Base-by-base conservation (phyloP, 2,329 filamentous ascomycete species). In the Fusarium transvaalense region DNA sequence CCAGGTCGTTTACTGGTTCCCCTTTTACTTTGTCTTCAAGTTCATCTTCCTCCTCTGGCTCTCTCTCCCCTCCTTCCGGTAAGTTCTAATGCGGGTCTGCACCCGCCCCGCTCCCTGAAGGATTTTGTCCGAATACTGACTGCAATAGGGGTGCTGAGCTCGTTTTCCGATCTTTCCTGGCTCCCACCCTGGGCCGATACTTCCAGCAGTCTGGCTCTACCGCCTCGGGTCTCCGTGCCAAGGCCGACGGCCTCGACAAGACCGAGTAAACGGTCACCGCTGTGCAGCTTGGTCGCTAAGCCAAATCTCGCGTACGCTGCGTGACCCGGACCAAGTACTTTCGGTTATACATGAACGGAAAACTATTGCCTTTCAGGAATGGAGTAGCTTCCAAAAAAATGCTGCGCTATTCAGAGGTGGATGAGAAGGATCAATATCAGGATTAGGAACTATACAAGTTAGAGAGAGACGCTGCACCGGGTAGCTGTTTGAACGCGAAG, bases 21-120 rank as follows among this genome's bases (percentile, higher is more conserved):
- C 96, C 78, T 99, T 99, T 86, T 99, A 99, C 91, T 99, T 93
- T 84, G 95, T 94, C 79, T 98, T 99, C 92, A 99, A 99, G 89
- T 97, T 99, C 79, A 85, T 97, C 78, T 92, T 98, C 81, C 88
- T 98, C 76, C 90, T 99, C 80, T 99, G 96, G 96, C 94, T 99
- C 84, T 90, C 95, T 75, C 93, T 99, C 77, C 96, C 96, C 81
- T 88, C 92, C 82, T 97, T 97, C 86, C 86, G 86, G 95, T 97
- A 91, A 79, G 91, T 84, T 37, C 34, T 31, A 15, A 21, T 57
- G 48, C 58, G 50, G 38, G 55, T 57, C 56, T 46, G 35, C 13
- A 39, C 47, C 29, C 41, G 56, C 60, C 52, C 59, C 56, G 56
- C 45, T 51, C 52, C 42, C 35, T n/a, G 32, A 23, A 41, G 42